These are phyloP conservation scores for Batkoa obscura DNA, from an alignment of 371 early-diverging fungal genomes.

Conservation along the genomic window DNA sequence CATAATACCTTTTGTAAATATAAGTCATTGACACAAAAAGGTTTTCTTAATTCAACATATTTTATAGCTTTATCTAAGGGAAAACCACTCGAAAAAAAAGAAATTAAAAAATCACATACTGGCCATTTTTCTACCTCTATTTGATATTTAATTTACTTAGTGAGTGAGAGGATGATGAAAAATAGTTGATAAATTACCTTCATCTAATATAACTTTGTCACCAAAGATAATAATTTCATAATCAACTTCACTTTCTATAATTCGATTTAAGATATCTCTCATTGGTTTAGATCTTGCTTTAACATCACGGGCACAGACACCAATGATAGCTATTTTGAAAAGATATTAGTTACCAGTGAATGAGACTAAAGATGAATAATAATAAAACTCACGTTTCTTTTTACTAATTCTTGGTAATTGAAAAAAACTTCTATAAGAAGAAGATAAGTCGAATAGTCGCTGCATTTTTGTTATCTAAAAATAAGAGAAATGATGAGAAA, in stretches of 20 bases:
- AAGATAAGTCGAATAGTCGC: background rate
- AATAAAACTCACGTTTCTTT: conserved; percentile 1
- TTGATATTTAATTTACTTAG: background rate
- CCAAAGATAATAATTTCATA: conserved; percentile 86
- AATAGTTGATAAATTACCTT: conserved; percentile 28
- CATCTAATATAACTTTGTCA: conserved; percentile 89
- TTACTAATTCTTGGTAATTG: conserved; percentile 1
- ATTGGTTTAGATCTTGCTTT: conserved; percentile 93
- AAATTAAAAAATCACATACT: conserved; percentile 85
- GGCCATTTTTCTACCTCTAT: conserved; percentile 83
- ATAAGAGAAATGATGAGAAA: too few species aligned
- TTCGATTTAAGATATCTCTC: conserved; percentile 77
- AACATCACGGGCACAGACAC: conserved; percentile 84
- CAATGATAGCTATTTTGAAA: conserved; percentile 37
- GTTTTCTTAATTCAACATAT: conserved; percentile 66
- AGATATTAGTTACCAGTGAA: background rate
- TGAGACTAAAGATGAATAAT: background rate
- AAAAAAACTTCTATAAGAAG: background rate
- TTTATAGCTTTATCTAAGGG: conserved; percentile 85
- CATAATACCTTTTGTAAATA: conserved; percentile 76
- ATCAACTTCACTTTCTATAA: conserved; percentile 40
- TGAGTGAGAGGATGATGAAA: background rate
- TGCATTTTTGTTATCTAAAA: background rate
- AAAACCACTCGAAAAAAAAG: conserved; percentile 91
- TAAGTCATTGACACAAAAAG: conserved; percentile 83